Conservation (phyloP, 257 asterid species). For the Nyctanthes arbortristis region DNA sequence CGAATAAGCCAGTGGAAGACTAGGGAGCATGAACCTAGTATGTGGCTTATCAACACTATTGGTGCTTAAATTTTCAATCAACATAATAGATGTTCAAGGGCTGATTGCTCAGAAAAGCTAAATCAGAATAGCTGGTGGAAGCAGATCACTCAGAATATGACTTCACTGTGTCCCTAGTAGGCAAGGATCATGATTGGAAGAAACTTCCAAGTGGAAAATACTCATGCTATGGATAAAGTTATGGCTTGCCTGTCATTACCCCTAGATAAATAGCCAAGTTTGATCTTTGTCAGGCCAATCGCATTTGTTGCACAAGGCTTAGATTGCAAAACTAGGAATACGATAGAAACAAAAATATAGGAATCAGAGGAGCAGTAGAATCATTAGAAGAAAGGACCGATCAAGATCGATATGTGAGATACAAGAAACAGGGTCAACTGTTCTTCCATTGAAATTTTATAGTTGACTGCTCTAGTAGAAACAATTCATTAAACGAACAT, state of each 20-base stretch:
- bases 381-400: not conserved
- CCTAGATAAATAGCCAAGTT: not conserved
- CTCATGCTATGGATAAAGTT: not conserved
- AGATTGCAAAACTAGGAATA: not conserved
- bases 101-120: too few species aligned
- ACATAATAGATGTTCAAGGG: too few species aligned
- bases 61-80: too few species aligned
- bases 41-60: too few species aligned
- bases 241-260: not conserved
- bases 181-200: constrained; percentile 3
- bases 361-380: too few species aligned
- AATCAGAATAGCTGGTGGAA: too few species aligned
- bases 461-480: not conserved
- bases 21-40: constrained; percentile 22
- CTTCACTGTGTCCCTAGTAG: not conserved
- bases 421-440: not conserved
- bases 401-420: not conserved
- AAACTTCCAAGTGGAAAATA: not conserved
- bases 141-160: constrained; percentile 9
- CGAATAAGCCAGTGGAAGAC: too few species aligned
- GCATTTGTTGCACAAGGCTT: not conserved
- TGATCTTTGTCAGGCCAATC: not conserved
- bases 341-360: not conserved
- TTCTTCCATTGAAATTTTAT: not conserved
- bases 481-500: not conserved